phyloP scores from a whole-genome alignment of 2,329 filamentous ascomycete species.

The Colletotrichum siamense region DNA sequence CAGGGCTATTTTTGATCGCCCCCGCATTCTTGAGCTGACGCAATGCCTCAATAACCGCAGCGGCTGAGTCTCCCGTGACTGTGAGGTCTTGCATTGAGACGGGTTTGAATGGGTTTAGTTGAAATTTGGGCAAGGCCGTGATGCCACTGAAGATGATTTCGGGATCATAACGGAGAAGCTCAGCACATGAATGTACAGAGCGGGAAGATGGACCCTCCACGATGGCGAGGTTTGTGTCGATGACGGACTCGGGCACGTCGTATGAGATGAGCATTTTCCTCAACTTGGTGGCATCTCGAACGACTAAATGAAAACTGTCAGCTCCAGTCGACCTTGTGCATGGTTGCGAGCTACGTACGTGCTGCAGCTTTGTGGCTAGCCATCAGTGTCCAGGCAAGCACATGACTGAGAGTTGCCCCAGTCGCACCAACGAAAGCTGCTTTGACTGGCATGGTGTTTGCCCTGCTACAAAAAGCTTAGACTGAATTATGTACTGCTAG shows the following conservation, averaged over 20 bases:
- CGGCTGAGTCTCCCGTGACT: not conserved
- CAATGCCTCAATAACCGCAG: not conserved
- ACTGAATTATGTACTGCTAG: not conserved
- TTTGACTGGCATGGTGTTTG: not conserved
- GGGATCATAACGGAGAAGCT: not conserved
- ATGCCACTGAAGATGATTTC: conserved; percentile 6
- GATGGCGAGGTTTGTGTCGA: not conserved
- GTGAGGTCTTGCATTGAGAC: conserved; percentile 3
- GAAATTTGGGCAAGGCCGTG: not conserved
- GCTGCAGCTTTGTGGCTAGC: not conserved
- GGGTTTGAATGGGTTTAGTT: conserved; percentile 4
- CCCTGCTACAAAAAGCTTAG: not conserved
- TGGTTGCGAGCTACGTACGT: not conserved
- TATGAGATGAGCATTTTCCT: not conserved
- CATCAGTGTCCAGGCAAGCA: not conserved
- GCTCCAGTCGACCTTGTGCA: not conserved
- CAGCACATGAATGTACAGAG: not conserved
- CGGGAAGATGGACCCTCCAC: not conserved
- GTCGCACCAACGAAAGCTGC: not conserved
- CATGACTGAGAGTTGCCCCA: not conserved
- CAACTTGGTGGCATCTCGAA: not conserved
- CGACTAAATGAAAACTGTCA: not conserved
- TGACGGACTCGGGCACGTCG: not conserved
- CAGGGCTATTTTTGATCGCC: not conserved
- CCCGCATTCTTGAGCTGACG: not conserved